Percentiles rank a stretch among this genome's conserved stretches.
Evolutionary conservation across 495 filamentous ascomycete genomes (phyloP).

Genomic region (Neurospora sp.): DNA sequence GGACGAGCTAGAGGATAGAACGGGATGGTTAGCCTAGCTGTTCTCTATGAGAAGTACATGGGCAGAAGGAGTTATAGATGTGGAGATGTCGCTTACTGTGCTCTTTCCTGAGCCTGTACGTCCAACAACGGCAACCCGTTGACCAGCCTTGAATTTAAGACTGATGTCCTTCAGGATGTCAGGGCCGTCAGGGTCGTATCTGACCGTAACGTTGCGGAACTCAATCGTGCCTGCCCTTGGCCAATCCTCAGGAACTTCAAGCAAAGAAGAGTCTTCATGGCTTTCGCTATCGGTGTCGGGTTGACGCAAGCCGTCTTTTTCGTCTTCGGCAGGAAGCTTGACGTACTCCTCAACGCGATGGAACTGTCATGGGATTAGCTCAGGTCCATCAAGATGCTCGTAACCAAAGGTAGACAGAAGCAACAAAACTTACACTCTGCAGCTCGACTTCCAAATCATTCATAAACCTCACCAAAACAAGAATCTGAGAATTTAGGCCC

Average conservation of each 20-base stretch:
- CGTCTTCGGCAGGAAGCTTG: conserved; percentile 35
- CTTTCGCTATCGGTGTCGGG: conserved; percentile 12
- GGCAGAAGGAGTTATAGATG: not conserved
- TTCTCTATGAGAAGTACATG: not conserved
- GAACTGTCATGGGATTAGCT: conserved; percentile 16
- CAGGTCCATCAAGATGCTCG: not conserved
- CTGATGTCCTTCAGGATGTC: conserved; percentile 42
- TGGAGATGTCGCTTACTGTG: conserved; percentile 23
- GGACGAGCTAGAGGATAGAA: conserved; percentile 24
- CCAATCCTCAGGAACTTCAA: conserved; percentile 29
- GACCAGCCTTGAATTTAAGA: conserved; percentile 40
- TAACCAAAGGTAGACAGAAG: not conserved
- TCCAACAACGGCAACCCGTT: conserved; percentile 46
- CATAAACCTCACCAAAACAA: conserved; percentile 33
- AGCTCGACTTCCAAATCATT: conserved; percentile 42
- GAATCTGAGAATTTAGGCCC: conserved; percentile 36
- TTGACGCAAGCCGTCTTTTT: conserved; percentile 10
- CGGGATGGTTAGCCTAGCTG: conserved; percentile 8
- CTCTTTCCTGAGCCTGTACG: conserved; percentile 53
- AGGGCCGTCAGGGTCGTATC: conserved; percentile 36
- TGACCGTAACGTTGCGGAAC: conserved; percentile 39
- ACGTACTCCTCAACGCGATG: conserved; percentile 40
- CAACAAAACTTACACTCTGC: conserved; percentile 26
- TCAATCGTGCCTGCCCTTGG: conserved; percentile 37
- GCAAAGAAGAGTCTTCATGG: conserved; percentile 8